Conservation (phyloP, 2,329 filamentous ascomycete species). For the Microsporum canis region DNA sequence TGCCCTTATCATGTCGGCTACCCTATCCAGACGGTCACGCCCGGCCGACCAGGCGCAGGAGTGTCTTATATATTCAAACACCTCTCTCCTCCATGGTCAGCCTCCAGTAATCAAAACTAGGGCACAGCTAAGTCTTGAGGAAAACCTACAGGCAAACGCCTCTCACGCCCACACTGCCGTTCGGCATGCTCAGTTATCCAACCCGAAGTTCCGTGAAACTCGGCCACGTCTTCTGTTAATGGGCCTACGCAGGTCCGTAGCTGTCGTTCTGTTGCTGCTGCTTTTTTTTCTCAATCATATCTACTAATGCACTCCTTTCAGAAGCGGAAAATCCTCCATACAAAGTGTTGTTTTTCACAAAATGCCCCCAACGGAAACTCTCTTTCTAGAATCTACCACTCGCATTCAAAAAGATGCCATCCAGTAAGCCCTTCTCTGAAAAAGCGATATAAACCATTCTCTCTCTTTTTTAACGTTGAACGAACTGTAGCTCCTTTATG, state of each 20-base stretch:
- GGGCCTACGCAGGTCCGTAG: constrained; percentile 75
- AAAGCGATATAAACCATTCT: background rate
- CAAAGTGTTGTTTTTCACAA: constrained; percentile 99
- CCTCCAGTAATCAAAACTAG: constrained; percentile 19
- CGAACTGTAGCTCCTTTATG: constrained; percentile 71
- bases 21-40: constrained; percentile 7
- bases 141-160: constrained; percentile 24
- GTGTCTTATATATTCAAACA: constrained; percentile 13
- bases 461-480: constrained; percentile 1
- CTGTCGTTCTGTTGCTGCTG: background rate
- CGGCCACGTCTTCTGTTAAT: constrained; percentile 85
- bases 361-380: constrained; percentile 84
- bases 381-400: constrained; percentile 91
- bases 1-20: background rate
- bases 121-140: constrained; percentile 28
- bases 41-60: constrained; percentile 12
- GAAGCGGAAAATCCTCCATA: constrained; percentile 96
- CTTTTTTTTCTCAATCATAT: background rate
- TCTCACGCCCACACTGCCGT: constrained; percentile 17
- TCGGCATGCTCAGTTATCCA: constrained; percentile 20
- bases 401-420: constrained; percentile 90
- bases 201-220: constrained; percentile 42
- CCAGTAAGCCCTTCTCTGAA: constrained; percentile 51
- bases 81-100: constrained; percentile 13
- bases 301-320: constrained; percentile 30